These are phyloP conservation scores for Haematococcus sp. DNA, from an alignment of 139 green algal species.

Conservation along the genomic window DNA sequence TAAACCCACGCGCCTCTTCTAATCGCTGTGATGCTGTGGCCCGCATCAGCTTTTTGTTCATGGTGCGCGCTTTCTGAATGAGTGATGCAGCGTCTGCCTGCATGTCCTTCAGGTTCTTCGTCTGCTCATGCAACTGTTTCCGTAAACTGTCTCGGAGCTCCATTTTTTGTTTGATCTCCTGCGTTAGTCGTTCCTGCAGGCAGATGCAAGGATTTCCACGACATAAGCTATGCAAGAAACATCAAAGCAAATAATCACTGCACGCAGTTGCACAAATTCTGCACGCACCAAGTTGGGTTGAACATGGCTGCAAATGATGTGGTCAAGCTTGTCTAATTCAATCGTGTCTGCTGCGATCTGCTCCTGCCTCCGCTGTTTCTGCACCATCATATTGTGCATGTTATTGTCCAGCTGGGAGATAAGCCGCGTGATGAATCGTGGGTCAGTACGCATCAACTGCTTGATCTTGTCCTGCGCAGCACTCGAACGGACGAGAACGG, in stretches of 20 bases:
- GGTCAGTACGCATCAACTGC: slow-evolving; percentile 12
- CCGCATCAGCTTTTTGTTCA: slow-evolving; percentile 35
- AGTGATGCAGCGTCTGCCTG: slow-evolving; percentile 26
- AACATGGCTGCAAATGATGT: slow-evolving; percentile 30
- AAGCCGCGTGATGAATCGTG: slow-evolving; percentile 17
- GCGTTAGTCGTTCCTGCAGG: slow-evolving; percentile 17
- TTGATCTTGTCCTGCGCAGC: slow-evolving; percentile 19
- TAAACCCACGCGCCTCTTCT: slow-evolving; percentile 44
- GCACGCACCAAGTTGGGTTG: slow-evolving; percentile 36
- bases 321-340: slow-evolving; percentile 66
- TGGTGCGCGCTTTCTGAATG: slow-evolving; percentile 30
- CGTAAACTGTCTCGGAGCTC: slow-evolving; percentile 27
- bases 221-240: too few species aligned
- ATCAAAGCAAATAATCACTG: too few species aligned
- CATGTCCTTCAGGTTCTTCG: slow-evolving; percentile 29
- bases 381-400: slow-evolving; percentile 37
- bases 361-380: slow-evolving; percentile 24
- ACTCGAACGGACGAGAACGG: too few species aligned
- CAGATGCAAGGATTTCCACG: too few species aligned
- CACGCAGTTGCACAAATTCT: neutral
- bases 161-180: slow-evolving; percentile 9
- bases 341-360: slow-evolving; percentile 70
- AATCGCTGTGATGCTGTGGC: slow-evolving; percentile 32
- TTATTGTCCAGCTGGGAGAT: slow-evolving; percentile 64
- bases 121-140: slow-evolving; percentile 22